Evolutionary conservation across 371 early-diverging fungal genomes (phyloP).

Genomic region (Polyrhizophydium stewartii): DNA sequence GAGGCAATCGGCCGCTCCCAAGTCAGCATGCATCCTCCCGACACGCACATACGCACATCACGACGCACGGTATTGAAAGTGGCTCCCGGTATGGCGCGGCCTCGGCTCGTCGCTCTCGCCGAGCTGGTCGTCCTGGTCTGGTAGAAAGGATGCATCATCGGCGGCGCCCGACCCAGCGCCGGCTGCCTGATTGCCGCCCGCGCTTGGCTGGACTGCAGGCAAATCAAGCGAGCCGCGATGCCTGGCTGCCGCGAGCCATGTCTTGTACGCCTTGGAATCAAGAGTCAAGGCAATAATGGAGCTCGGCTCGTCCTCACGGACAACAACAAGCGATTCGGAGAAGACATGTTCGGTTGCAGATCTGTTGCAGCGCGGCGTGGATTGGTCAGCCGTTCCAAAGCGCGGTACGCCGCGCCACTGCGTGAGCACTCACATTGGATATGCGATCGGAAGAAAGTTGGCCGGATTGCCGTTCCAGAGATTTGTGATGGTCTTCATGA

Average conservation of each 20-base stretch:
- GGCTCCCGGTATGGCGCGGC: conserved; percentile 60
- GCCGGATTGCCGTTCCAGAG: conserved; percentile 64
- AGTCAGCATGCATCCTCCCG: background rate
- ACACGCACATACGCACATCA: background rate
- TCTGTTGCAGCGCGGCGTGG: background rate
- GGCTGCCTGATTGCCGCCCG: too few species aligned
- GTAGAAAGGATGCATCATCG: too few species aligned
- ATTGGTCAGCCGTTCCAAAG: background rate
- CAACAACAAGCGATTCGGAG: conserved; percentile 73
- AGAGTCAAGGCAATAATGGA: conserved; percentile 89
- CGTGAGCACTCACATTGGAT: conserved; percentile 58
- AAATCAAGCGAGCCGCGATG: too few species aligned
- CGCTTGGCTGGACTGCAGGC: too few species aligned
- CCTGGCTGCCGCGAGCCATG: conserved; percentile 19
- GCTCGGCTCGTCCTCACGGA: conserved; percentile 90
- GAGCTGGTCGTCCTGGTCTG: conserved; percentile 23
- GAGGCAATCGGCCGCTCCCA: too few species aligned
- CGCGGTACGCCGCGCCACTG: background rate
- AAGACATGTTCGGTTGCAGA: conserved; percentile 73
- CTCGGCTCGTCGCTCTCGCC: conserved; percentile 56
- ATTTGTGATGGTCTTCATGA: conserved; percentile 72
- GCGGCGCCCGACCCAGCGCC: too few species aligned
- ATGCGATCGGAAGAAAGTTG: conserved; percentile 65
- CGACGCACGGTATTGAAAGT: conserved; percentile 65
- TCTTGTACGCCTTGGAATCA: conserved; percentile 37